phyloP scores from a whole-genome alignment of 2,329 filamentous ascomycete genomes.

The Lachnellula subtilissima region DNA sequence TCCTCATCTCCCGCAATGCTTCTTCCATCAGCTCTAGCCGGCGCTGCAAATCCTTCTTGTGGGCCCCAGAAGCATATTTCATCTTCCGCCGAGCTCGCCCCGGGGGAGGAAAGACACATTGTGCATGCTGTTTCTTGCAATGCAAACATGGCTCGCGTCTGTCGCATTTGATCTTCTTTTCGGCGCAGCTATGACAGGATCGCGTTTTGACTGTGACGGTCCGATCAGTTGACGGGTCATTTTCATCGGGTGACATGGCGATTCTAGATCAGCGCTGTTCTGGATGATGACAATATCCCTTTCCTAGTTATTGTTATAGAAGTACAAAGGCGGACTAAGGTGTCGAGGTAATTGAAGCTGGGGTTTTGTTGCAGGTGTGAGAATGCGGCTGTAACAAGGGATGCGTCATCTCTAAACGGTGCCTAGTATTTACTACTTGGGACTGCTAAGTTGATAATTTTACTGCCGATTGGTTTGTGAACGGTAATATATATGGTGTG shows the following conservation, averaged over 20 bases:
- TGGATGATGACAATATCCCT: not conserved
- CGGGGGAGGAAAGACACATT: not conserved
- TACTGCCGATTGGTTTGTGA: too few relatives aligned
- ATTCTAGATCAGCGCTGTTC: not conserved
- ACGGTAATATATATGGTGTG: too few relatives aligned
- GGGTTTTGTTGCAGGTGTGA: too few relatives aligned
- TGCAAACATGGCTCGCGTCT: not conserved
- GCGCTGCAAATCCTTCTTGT: not conserved
- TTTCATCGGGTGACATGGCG: not conserved
- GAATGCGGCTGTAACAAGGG: too few relatives aligned
- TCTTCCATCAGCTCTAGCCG: not conserved
- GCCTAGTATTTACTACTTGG: too few relatives aligned
- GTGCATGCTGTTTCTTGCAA: not conserved
- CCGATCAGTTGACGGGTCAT: not conserved
- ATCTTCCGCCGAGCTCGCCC: not conserved
- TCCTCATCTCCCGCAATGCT: not conserved
- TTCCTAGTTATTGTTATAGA: not conserved
- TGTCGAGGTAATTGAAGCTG: too few relatives aligned
- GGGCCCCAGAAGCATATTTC: not conserved
- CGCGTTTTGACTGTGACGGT: not conserved
- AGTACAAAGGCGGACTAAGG: not conserved
- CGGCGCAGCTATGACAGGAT: not conserved
- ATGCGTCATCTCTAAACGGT: too few relatives aligned
- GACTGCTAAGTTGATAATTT: too few relatives aligned
- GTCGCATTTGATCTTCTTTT: not conserved